These are phyloP conservation scores for Ogataea methanolica DNA, from an alignment of 805 yeast species.

Conservation along the genomic window DNA sequence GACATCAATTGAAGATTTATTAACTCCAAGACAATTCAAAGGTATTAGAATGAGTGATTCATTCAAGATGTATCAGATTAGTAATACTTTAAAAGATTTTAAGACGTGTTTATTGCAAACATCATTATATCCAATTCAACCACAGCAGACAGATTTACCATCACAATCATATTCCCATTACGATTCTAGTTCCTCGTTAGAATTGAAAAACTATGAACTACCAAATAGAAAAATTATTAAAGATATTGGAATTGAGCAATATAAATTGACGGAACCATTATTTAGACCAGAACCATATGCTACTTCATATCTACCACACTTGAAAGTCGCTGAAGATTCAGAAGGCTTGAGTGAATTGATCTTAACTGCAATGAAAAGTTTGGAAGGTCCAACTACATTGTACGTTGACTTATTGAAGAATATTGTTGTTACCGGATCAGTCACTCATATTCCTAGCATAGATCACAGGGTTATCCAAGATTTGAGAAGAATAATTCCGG, in stretches of 20 bases:
- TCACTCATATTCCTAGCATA: constrained; percentile 51
- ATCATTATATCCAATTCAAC: constrained; percentile 26
- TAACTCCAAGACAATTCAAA: constrained; percentile 31
- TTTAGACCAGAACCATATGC: constrained; percentile 48
- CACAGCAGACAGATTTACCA: constrained; percentile 22
- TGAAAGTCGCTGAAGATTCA: constrained; percentile 41
- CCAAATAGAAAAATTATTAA: constrained; percentile 47
- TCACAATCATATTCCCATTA: constrained; percentile 33
- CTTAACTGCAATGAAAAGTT: constrained; percentile 38
- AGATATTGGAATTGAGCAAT: constrained; percentile 48
- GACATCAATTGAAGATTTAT: constrained; percentile 20
- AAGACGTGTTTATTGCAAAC: constrained; percentile 32
- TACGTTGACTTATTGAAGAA: constrained; percentile 38
- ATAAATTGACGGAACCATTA: constrained; percentile 58
- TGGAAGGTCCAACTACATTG: constrained; percentile 39
- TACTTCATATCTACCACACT: background rate
- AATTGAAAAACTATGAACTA: constrained; percentile 48
- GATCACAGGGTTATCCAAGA: constrained; percentile 53
- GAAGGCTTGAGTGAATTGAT: constrained; percentile 45
- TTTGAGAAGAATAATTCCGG: constrained; percentile 49
- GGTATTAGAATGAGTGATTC: constrained; percentile 30
- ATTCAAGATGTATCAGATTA: constrained; percentile 35
- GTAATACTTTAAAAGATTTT: constrained; percentile 43
- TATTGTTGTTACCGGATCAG: constrained; percentile 59
- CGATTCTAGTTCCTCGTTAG: constrained; percentile 32